Conservation (phyloP, 2,329 filamentous ascomycete species). For the Stenocarpella maydis region DNA sequence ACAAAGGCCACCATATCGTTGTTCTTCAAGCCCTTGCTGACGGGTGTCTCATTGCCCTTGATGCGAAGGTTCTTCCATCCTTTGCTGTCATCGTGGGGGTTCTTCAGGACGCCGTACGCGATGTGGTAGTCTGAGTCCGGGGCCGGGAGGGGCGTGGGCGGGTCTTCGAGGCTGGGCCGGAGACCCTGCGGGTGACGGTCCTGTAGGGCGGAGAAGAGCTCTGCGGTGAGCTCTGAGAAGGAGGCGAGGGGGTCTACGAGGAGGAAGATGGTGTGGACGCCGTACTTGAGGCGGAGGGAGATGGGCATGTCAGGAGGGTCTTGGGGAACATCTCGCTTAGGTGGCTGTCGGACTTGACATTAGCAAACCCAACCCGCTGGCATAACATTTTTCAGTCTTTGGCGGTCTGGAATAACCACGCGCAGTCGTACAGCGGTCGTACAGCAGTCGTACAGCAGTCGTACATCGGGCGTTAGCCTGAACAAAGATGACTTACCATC, state of each 20-base stretch:
- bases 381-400: no score
- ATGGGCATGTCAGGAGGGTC: constrained; percentile 55
- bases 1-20: constrained; percentile 60
- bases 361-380: not conserved
- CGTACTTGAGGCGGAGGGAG: constrained; percentile 77
- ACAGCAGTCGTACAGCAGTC: not conserved
- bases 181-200: constrained; percentile 66
- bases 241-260: constrained; percentile 67
- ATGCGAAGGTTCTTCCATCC: constrained; percentile 60
- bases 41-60: constrained; percentile 49
- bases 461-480: not conserved
- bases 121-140: constrained; percentile 52
- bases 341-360: constrained; percentile 26
- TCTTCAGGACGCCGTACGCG: constrained; percentile 56
- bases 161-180: constrained; percentile 44
- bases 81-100: constrained; percentile 52
- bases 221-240: constrained; percentile 63
- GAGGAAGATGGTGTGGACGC: constrained; percentile 74
- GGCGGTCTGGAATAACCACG: not conserved
- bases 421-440: not conserved
- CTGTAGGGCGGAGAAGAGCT: constrained; percentile 65
- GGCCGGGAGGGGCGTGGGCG: constrained; percentile 49
- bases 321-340: constrained; percentile 37
- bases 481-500: constrained; percentile 35
- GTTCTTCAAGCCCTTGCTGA: constrained; percentile 54